Evolutionary conservation across 495 filamentous ascomycete genomes (phyloP), one percentile per base, ranked within the genome.

Genomic region (Pseudotulostoma volvatum): DNA sequence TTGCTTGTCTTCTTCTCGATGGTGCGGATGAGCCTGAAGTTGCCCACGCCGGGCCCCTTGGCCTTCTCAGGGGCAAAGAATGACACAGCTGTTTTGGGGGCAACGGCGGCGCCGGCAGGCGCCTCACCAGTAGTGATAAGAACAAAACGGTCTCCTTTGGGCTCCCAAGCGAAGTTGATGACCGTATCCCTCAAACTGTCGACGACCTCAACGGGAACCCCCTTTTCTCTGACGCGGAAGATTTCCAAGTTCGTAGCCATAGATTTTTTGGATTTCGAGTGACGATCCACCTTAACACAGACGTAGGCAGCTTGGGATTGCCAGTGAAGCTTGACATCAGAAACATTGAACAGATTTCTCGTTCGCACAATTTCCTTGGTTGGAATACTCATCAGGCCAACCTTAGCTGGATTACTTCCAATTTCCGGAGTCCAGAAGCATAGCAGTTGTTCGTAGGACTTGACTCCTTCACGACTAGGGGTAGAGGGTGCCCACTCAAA

Each of bases 341-440:
- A 79, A 17, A 97, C 90, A 52, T 87, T 95, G 75, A 97, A 94
- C 20, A 97, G 70, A 53, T 97, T 97, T 50, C 93, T 69, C 0
- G 87, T 90, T 46, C 90, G 81, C 31, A 95, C 80, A 44, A 93
- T 72, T 54, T 92, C 74, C 65, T 93, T 96, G 25, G 81, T 83
- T 1, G 90, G 90, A 42, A 97, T 81, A 61, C 73, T 84, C 90
- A 97, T 97, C 49, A 97, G 66, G 39, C 77, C 87, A 47, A 95
- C 90, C 61, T 85, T 85, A 37, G 90, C 90, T n/a, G 90, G 90
- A 56, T 94, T 95, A 71, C 83, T 92, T 53, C 85, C 90, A 43
- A 95, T 88, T 61, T 95, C 90, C 35, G 90, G 90, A 9, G 90
- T 94, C 90, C 90, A 97, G 76, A 85, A 97, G 70, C 81, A 92